Percentiles rank a stretch among this genome's conserved stretches.
These are phyloP conservation scores for Omphalotus guepiniiformis DNA, from an alignment of 768 basidiomycete species.

Conservation along the genomic window DNA sequence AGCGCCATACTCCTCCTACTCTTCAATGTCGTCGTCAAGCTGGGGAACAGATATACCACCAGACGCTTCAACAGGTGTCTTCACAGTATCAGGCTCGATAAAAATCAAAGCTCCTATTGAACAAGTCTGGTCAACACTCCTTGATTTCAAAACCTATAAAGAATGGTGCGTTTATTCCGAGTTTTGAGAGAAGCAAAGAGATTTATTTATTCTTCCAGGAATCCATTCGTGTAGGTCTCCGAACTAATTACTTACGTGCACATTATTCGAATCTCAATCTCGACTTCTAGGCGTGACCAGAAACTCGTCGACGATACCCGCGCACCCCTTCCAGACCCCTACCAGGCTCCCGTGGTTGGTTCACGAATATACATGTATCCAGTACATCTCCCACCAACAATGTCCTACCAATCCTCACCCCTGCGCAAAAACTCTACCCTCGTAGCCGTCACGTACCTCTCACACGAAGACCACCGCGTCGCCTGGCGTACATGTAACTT, in stretches of 20 bases:
- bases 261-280: conserved; percentile 32
- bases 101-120: conserved; percentile 40
- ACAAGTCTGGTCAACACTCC: conserved; percentile 19
- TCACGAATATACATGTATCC: conserved; percentile 41
- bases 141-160: conserved; percentile 57
- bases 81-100: conserved; percentile 24
- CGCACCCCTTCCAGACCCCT: conserved; percentile 32
- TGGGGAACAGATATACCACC: conserved; percentile 20
- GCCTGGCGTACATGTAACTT: conserved; percentile 46
- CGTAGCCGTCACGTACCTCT: conserved; percentile 44
- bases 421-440: conserved; percentile 36
- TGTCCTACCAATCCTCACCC: conserved; percentile 34
- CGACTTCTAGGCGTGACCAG: too few relatives aligned
- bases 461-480: conserved; percentile 49
- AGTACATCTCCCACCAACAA: conserved; percentile 59
- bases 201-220: conserved; percentile 37
- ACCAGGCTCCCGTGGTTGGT: conserved; percentile 46
- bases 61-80: conserved; percentile 22
- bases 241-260: conserved; percentile 2
- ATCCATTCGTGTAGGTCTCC: conserved; percentile 55
- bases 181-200: background rate
- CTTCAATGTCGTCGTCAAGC: too few relatives aligned
- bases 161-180: conserved; percentile 63
- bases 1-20: too few relatives aligned
- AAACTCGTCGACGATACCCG: conserved; percentile 42